These are phyloP conservation scores for Pueraria montana DNA, from an alignment of 306 rosid species.

Conservation along the genomic window DNA sequence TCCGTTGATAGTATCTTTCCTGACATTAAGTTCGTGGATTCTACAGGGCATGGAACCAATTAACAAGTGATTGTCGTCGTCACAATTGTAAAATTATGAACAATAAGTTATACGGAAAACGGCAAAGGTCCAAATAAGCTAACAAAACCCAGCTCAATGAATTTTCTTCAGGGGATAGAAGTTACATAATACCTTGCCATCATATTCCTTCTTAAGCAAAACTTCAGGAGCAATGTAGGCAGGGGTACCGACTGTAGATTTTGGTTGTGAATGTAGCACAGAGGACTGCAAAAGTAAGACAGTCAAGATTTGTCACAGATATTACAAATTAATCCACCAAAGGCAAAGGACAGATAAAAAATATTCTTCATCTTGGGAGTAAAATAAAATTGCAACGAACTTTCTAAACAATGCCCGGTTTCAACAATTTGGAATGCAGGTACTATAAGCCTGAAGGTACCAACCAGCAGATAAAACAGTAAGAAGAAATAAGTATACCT, in stretches of 20 bases:
- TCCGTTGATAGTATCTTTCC: neutral
- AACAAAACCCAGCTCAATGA: neutral
- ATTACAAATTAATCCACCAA: constrained; percentile 28
- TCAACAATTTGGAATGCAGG: neutral
- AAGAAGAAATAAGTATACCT: constrained; percentile 60
- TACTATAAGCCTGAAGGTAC: neutral
- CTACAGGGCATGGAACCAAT: constrained; percentile 20
- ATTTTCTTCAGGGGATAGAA: constrained; percentile 25
- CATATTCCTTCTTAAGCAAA: constrained; percentile 92
- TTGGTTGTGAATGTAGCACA: constrained; percentile 95
- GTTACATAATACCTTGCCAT: constrained; percentile 82
- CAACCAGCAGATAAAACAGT: constrained; percentile 4
- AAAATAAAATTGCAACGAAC: constrained; percentile 18
- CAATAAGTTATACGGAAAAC: neutral
- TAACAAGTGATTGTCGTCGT: neutral
- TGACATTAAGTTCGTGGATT: neutral
- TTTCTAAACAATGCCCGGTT: neutral
- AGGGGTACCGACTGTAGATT: constrained; percentile 98
- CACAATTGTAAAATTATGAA: constrained; percentile 9
- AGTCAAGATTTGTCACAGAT: constrained; percentile 41
- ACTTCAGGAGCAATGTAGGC: constrained; percentile 98
- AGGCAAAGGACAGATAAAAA: neutral
- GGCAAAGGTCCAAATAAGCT: constrained; percentile 1
- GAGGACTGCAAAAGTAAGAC: constrained; percentile 73
- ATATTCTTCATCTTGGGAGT: constrained; percentile 5